These are phyloP conservation scores for Microbotryum silenes-acaulis DNA, from an alignment of 1,284 basidiomycete species.

Conservation along the genomic window DNA sequence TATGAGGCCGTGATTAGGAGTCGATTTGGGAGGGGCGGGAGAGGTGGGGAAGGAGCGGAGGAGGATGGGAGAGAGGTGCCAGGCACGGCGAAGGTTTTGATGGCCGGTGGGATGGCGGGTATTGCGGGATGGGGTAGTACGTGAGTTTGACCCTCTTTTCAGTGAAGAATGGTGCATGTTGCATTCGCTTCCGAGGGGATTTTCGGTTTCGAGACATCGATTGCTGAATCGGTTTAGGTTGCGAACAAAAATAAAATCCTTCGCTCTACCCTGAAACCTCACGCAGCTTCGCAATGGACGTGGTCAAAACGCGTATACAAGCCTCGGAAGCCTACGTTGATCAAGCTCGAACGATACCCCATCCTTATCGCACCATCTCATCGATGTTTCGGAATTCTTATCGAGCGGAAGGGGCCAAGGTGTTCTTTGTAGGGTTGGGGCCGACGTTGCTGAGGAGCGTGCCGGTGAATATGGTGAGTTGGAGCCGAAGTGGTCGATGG, in stretches of 20 bases:
- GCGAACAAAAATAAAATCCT: neutral
- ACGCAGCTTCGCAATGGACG: conserved; percentile 59
- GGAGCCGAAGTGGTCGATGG: too few species aligned
- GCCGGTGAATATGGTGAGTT: conserved; percentile 43
- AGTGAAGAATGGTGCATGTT: too few species aligned
- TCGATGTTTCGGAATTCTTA: conserved; percentile 56
- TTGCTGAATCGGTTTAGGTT: neutral
- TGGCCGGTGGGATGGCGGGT: conserved; percentile 72
- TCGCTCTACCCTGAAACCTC: too few species aligned
- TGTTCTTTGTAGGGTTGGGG: conserved; percentile 65
- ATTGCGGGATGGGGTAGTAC: conserved; percentile 43
- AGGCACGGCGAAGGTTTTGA: conserved; percentile 51
- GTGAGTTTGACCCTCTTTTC: conserved; percentile 7
- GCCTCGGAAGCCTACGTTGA: conserved; percentile 37
- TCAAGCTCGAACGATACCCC: neutral
- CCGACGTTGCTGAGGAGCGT: conserved; percentile 70
- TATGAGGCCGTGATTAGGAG: conserved; percentile 68
- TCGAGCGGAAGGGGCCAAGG: conserved; percentile 54
- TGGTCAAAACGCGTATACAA: conserved; percentile 79
- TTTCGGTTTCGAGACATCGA: too few species aligned
- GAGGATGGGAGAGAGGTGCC: conserved; percentile 34
- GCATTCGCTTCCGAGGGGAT: conserved; percentile 35
- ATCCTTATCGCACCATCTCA: conserved; percentile 54
- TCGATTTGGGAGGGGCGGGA: neutral
- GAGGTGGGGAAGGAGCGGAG: conserved; percentile 44